Percentiles rank a stretch among this genome's conserved stretches.
Conservation (phyloP, 345 rosid species). For the Tarenaya hassleriana region DNA sequence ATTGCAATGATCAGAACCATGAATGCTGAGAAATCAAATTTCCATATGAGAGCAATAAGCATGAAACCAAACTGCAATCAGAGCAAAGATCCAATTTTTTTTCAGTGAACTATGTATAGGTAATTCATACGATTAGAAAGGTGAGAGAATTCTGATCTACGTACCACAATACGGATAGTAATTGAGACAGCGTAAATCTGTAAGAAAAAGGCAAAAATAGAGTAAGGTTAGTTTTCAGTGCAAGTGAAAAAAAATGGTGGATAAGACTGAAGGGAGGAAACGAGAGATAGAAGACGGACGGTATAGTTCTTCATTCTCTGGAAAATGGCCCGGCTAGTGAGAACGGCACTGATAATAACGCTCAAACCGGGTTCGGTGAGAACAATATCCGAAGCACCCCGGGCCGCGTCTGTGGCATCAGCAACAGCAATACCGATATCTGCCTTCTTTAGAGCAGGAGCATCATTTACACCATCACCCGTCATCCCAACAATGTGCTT, state of each 20-base stretch:
- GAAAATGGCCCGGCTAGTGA: constrained; percentile 94
- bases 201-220: constrained; percentile 20
- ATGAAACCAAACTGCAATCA: constrained; percentile 68
- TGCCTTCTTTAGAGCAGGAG: constrained; percentile 95
- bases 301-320: constrained; percentile 99
- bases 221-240: constrained; percentile 11
- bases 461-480: constrained; percentile 98
- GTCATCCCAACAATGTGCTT: constrained; percentile 99
- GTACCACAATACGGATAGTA: constrained; percentile 81
- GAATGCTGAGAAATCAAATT: constrained; percentile 86
- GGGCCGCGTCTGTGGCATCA: constrained; percentile 98
- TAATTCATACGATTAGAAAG: neutral
- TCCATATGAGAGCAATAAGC: constrained; percentile 87
- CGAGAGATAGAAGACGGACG: constrained; percentile 32
- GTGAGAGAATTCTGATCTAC: constrained; percentile 9
- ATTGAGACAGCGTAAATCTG: constrained; percentile 90
- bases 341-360: constrained; percentile 89
- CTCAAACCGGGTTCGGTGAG: constrained; percentile 97
- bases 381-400: constrained; percentile 92
- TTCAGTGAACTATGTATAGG: neutral
- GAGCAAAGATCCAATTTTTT: neutral
- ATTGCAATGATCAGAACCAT: constrained; percentile 94
- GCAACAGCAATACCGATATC: constrained; percentile 99
- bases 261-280: constrained; percentile 1
- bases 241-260: constrained; percentile 4